phyloP scores from a whole-genome alignment of 176 grass and related monocot genomes.

The Oryza rufipogon region DNA sequence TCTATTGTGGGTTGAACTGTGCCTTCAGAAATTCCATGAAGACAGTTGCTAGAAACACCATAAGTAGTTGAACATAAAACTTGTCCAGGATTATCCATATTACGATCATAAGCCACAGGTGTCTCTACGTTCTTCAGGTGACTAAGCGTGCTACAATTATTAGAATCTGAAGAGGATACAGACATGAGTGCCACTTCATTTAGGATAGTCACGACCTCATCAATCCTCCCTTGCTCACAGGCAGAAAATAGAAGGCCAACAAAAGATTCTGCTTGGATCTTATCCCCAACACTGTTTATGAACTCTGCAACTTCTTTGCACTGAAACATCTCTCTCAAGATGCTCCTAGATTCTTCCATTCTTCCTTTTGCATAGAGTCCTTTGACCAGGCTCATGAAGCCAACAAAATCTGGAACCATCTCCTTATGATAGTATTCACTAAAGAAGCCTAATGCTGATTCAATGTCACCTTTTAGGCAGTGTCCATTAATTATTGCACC shows the following conservation, averaged over 20 bases:
- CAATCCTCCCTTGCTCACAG: conserved; percentile 78
- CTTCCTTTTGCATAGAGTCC: conserved; percentile 89
- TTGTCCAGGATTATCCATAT: conserved; percentile 24
- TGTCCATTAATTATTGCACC: conserved; percentile 72
- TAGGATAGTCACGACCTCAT: conserved; percentile 74
- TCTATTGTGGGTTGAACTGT: conserved; percentile 36
- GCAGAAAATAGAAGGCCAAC: conserved; percentile 66
- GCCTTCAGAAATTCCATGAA: conserved; percentile 6
- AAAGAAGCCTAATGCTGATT: conserved; percentile 72
- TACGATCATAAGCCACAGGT: conserved; percentile 38
- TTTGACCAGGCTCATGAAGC: conserved; percentile 73
- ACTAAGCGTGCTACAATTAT: conserved; percentile 27
- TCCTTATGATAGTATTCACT: conserved; percentile 55
- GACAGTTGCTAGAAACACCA: conserved; percentile 36
- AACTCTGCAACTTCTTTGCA: conserved; percentile 58
- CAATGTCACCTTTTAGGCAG: conserved; percentile 71
- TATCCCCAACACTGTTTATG: conserved; percentile 75
- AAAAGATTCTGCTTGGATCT: conserved; percentile 61
- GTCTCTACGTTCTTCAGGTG: conserved; percentile 51
- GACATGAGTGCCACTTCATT: conserved; percentile 66
- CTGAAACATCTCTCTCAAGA: conserved; percentile 80
- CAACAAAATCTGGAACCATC: conserved; percentile 75
- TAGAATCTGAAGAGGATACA: conserved; percentile 51
- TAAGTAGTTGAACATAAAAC: conserved; percentile 19
- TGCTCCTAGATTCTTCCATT: conserved; percentile 81